phyloP scores from a whole-genome alignment of 176 grass and related monocot species.

The Aegilops sharonensis region DNA sequence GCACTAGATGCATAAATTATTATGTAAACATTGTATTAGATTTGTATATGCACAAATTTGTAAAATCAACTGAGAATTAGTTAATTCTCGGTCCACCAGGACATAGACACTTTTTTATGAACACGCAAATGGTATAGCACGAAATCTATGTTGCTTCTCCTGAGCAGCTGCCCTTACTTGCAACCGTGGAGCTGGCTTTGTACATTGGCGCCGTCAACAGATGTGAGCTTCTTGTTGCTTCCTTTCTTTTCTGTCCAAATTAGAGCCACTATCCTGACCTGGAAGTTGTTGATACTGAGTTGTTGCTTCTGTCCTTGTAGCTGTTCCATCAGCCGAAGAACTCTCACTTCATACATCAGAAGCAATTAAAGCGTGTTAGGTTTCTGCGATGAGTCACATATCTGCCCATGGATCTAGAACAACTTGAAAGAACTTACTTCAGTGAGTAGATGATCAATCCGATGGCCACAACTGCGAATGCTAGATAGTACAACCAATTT shows the following conservation, averaged over 20 bases:
- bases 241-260: slow-evolving; percentile 25
- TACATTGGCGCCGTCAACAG: background rate
- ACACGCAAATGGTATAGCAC: too few relatives aligned
- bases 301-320: background rate
- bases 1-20: too few relatives aligned
- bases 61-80: too few relatives aligned
- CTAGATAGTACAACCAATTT: slow-evolving; percentile 58
- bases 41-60: too few relatives aligned
- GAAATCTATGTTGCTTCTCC: too few relatives aligned
- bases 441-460: slow-evolving; percentile 55
- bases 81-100: too few relatives aligned
- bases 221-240: slow-evolving; percentile 31
- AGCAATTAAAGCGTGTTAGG: slow-evolving; percentile 12
- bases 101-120: too few relatives aligned
- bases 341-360: slow-evolving; percentile 36
- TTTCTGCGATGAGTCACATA: background rate
- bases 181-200: too few relatives aligned
- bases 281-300: slow-evolving; percentile 36
- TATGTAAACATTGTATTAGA: too few relatives aligned
- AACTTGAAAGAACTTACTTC: slow-evolving; percentile 33
- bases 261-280: slow-evolving; percentile 4
- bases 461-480: slow-evolving; percentile 46
- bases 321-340: slow-evolving; percentile 12
- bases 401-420: background rate
- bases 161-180: background rate